Evolutionary conservation across 2,329 filamentous ascomycete species (phyloP).

Genomic region (Trichophyton benhamiae): DNA sequence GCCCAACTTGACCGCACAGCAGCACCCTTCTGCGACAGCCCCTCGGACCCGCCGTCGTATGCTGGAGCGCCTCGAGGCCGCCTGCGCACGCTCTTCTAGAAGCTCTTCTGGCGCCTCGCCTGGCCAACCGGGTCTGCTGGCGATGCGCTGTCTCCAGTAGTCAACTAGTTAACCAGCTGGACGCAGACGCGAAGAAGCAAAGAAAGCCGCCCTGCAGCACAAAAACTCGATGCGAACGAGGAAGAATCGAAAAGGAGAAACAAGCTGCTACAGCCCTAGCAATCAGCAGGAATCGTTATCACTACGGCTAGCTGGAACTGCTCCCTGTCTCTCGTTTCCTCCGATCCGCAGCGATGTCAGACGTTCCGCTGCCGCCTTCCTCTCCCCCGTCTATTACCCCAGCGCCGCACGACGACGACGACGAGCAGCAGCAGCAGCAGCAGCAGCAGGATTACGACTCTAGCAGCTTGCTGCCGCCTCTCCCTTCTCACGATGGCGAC

Average conservation of each 20-base stretch:
- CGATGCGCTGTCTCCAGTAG: conserved; percentile 2
- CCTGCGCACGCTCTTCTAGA: not conserved
- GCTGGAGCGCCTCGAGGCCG: not conserved
- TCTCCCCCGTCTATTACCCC: conserved; percentile 9
- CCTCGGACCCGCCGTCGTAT: not conserved
- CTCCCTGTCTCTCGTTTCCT: not conserved
- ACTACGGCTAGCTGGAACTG: not conserved
- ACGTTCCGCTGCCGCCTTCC: conserved; percentile 5
- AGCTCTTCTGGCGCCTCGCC: not conserved
- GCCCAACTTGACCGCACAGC: not conserved
- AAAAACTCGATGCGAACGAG: not conserved
- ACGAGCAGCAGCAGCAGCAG: not conserved
- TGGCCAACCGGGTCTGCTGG: not conserved
- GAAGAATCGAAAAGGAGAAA: not conserved
- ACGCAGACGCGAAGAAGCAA: not conserved
- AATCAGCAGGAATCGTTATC: not conserved
- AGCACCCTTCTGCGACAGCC: not conserved
- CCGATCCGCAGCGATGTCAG: not conserved
- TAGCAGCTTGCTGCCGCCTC: conserved; percentile 9
- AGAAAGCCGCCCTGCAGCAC: not conserved
- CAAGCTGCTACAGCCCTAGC: not conserved
- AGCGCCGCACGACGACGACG: not conserved
- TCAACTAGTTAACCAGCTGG: not conserved
- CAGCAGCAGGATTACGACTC: conserved; percentile 9
- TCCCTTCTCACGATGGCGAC: conserved; percentile 5